Evolutionary conservation across 2,329 filamentous ascomycete genomes (phyloP).

Genomic region (Sporothrix phasma): DNA sequence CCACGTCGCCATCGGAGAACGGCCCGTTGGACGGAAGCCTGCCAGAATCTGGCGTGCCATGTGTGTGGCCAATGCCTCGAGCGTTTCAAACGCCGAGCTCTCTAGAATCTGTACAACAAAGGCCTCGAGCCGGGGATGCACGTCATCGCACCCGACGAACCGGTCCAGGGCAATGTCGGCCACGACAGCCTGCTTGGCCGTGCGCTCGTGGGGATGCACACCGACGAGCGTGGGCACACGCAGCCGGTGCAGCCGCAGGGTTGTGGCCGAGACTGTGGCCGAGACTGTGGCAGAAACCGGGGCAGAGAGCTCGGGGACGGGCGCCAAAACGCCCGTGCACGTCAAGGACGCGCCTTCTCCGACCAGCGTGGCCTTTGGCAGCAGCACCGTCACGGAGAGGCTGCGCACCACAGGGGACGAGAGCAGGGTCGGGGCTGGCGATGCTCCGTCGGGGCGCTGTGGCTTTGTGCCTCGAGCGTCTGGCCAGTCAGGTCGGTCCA

Average conservation of each 20-base stretch:
- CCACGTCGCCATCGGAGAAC: slow-evolving; percentile 25
- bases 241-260: slow-evolving; percentile 45
- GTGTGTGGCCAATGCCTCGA: slow-evolving; percentile 49
- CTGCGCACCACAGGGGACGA: slow-evolving; percentile 31
- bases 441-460: not conserved
- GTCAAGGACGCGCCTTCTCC: slow-evolving; percentile 18
- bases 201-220: slow-evolving; percentile 61
- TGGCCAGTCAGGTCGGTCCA: slow-evolving; percentile 31
- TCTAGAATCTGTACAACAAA: slow-evolving; percentile 49
- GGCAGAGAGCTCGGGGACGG: not conserved
- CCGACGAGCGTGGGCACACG: slow-evolving; percentile 60
- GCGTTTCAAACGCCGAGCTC: slow-evolving; percentile 49
- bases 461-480: slow-evolving; percentile 22
- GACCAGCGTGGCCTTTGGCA: slow-evolving; percentile 55
- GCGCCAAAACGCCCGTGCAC: slow-evolving; percentile 20
- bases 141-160: slow-evolving; percentile 36
- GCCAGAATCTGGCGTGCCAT: slow-evolving; percentile 37
- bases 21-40: slow-evolving; percentile 29
- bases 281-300: not conserved
- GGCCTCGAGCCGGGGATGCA: slow-evolving; percentile 47
- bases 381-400: slow-evolving; percentile 42
- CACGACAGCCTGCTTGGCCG: slow-evolving; percentile 20
- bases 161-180: slow-evolving; percentile 40
- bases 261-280: slow-evolving; percentile 11
- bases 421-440: slow-evolving; percentile 23